Base-by-base conservation (phyloP, 371 early-diverging fungal species). In the Apophysomyces elegans region DNA sequence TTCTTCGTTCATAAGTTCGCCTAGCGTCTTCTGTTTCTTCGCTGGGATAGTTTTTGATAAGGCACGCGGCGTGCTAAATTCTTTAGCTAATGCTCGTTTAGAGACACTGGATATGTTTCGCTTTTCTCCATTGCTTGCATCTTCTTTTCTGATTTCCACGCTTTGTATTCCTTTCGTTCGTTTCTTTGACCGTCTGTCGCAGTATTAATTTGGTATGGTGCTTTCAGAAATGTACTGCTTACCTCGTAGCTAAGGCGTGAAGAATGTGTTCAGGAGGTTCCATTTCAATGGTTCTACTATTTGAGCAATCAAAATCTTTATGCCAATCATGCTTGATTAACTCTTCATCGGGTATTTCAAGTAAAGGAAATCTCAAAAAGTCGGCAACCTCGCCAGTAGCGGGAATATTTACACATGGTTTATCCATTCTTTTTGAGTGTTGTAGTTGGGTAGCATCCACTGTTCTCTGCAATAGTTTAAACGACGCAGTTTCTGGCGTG, bases 281-380 rank as follows among this genome's bases (percentile, higher is more conserved):
- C 5, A 21, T 50, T 21, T 50, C 21, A 5, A 50, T 50, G 4
- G 16, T 50, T 21, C 21, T 50, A 7, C 9, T 8, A 11, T 4
- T 6, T 21, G 21, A 26, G 21, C 4, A 5, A 5, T 21, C 9
- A 21, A 7, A 9, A 18, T 21, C 21, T 3, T n/a, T 50, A 32
- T 21, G 54, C 54, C 54, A 50, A 26, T 50, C 54, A 16, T 50
- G 54, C 21, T 50, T 50, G 21, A 50, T 50, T 21, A 50, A 6
- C 16, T 50, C 54, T 50, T 50, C 21, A 50, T 50, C 54, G 21
- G 54, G 18, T n/a, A 50, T 21, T 8, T 50, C 32, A 50, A 50
- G 54, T 7, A 50, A 16, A 21, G 54, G 54, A 21, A 50, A 21
- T 50, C 54, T n/a, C 21, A 50, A 50, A 50, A 50, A 50, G 21